Evolutionary conservation across 352 stramenopile species (phyloP).

Genomic region (Phytophthora fragariae): DNA sequence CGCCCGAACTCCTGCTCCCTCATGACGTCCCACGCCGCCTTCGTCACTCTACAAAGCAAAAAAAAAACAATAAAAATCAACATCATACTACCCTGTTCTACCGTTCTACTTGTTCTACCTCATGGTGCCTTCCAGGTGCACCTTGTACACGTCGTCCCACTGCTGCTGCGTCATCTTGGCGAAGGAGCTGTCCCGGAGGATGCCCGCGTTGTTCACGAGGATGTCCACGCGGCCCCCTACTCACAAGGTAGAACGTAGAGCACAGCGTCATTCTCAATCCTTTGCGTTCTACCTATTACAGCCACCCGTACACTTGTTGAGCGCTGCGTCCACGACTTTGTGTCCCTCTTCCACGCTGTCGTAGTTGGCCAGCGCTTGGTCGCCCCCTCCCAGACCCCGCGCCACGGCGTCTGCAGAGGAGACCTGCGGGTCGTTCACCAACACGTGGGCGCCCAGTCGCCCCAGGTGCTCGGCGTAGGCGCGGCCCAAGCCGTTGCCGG

Average conservation of each 20-base stretch:
- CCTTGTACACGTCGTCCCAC: conserved; percentile 83
- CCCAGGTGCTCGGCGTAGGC: conserved; percentile 86
- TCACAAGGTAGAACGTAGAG: not conserved
- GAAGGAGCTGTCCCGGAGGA: conserved; percentile 91
- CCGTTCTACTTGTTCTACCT: conserved; percentile 35
- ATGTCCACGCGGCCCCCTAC: conserved; percentile 89
- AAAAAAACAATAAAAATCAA: not conserved
- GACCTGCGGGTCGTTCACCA: conserved; percentile 84
- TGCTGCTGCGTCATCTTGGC: conserved; percentile 87
- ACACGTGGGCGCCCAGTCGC: conserved; percentile 68
- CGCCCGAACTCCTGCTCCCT: conserved; percentile 83
- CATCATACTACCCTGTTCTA: not conserved
- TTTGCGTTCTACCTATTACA: not conserved
- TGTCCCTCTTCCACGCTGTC: conserved; percentile 77
- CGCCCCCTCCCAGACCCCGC: conserved; percentile 51
- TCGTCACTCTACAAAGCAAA: conserved; percentile 55
- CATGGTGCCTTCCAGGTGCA: conserved; percentile 89
- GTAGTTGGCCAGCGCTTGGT: conserved; percentile 72
- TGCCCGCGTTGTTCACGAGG: conserved; percentile 94
- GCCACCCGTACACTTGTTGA: conserved; percentile 72
- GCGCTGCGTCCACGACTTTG: conserved; percentile 83
- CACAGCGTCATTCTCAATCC: no score
- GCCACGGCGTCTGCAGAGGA: conserved; percentile 74
- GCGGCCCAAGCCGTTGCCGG: conserved; percentile 83
- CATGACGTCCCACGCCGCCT: conserved; percentile 84